Conservation (phyloP, 495 filamentous ascomycete genomes). For the Diplogelasinospora grovesii region DNA sequence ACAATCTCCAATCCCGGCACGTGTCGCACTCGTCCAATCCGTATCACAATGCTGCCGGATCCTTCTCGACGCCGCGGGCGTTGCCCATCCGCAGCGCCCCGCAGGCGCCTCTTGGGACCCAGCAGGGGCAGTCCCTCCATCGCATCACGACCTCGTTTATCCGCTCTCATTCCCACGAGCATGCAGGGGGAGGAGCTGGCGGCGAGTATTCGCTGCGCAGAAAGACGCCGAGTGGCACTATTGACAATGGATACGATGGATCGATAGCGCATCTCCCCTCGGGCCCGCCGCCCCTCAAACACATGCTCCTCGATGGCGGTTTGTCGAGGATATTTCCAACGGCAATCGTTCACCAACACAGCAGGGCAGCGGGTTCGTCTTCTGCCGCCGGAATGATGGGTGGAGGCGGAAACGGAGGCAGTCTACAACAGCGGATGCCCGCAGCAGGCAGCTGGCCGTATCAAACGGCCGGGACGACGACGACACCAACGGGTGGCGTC, state of each 20-base stretch:
- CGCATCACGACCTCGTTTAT: slow-evolving; percentile 25
- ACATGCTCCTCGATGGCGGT: slow-evolving; percentile 70
- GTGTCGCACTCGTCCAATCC: slow-evolving; percentile 13
- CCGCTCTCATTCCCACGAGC: slow-evolving; percentile 23
- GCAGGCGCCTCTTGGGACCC: slow-evolving; percentile 9
- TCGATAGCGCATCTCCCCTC: slow-evolving; percentile 67
- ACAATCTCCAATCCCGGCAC: slow-evolving; percentile 12
- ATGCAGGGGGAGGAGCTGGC: no score
- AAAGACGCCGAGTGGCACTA: slow-evolving; percentile 90
- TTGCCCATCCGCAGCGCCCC: slow-evolving; percentile 38
- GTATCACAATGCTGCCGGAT: slow-evolving; percentile 7
- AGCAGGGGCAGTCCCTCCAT: slow-evolving; percentile 15
- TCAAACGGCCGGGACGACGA: no score
- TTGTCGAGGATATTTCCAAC: slow-evolving; percentile 35
- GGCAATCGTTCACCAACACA: slow-evolving; percentile 18
- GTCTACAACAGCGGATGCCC: slow-evolving; percentile 9
- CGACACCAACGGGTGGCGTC: slow-evolving; percentile 2
- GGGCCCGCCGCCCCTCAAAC: slow-evolving; percentile 75
- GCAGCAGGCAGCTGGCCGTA: slow-evolving; percentile 18
- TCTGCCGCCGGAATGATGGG: no score
- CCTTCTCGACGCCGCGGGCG: slow-evolving; percentile 26
- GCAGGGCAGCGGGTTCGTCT: slow-evolving; percentile 8
- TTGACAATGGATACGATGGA: slow-evolving; percentile 91
- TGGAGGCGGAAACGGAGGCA: no score
- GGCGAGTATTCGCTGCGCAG: slow-evolving; percentile 77